phyloP scores from a whole-genome alignment of 805 yeast species.

The Pichia insulana region DNA sequence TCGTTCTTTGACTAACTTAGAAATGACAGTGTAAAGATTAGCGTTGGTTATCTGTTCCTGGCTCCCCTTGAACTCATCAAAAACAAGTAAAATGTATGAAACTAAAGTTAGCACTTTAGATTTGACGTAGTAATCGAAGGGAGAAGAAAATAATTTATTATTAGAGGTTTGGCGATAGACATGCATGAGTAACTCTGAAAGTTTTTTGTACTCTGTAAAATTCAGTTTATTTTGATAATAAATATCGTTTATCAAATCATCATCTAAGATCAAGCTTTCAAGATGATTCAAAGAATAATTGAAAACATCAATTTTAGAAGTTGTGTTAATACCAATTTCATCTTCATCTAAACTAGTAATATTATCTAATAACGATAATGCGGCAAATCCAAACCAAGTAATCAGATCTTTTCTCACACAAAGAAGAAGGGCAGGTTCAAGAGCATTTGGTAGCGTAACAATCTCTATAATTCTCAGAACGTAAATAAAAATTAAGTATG shows the following conservation, averaged over 20 bases:
- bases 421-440: not conserved
- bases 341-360: not conserved
- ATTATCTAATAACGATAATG: not conserved
- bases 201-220: not conserved
- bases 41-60: no score
- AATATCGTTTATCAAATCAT: not conserved
- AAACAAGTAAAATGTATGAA: not conserved
- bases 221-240: not conserved
- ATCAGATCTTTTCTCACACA: not conserved
- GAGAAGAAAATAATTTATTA: not conserved
- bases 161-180: not conserved
- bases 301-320: not conserved
- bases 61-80: not conserved
- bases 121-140: not conserved
- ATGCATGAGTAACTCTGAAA: not conserved
- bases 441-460: not conserved
- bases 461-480: not conserved
- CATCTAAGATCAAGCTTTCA: not conserved
- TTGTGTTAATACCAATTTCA: no score
- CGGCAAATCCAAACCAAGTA: not conserved
- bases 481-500: not conserved
- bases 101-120: not conserved
- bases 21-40: not conserved
- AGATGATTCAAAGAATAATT: not conserved
- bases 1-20: not conserved